These are phyloP conservation scores for Durusdinium trenchii DNA, from an alignment of 73 alveolate species.

Conservation along the genomic window DNA sequence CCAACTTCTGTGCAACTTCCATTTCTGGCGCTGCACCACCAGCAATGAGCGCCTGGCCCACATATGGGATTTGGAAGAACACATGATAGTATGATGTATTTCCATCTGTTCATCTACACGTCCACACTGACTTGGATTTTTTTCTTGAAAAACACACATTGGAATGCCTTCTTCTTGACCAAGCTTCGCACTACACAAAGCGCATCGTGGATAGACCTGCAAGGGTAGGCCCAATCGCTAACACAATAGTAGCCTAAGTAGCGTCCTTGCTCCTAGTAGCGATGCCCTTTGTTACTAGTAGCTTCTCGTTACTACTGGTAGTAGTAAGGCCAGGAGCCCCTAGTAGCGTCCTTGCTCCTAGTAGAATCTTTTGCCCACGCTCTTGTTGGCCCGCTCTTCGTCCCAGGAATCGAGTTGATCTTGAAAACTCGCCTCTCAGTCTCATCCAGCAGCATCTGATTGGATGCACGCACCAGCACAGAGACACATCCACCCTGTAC, in stretches of 20 bases:
- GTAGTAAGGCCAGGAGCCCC: no score
- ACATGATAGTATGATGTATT: not conserved
- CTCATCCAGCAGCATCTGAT: slow-evolving; percentile 97
- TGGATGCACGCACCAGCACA: slow-evolving; percentile 99
- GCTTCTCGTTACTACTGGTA: no score
- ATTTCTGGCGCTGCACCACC: slow-evolving; percentile 99
- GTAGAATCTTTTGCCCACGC: no score
- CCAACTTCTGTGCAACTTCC: slow-evolving; percentile 98
- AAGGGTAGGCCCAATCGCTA: no score
- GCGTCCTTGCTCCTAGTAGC: no score
- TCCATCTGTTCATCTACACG: not conserved
- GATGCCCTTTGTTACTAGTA: no score
- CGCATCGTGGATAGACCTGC: slow-evolving; percentile 99
- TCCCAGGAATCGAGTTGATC: no score
- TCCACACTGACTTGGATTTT: not conserved
- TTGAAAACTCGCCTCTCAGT: slow-evolving; percentile 22
- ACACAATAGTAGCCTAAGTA: no score
- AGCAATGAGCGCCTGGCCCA: slow-evolving; percentile 98
- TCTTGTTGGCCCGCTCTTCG: no score
- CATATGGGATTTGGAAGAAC: no score
- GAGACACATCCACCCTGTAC: slow-evolving; percentile 97
- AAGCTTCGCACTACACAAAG: slow-evolving; percentile 99
- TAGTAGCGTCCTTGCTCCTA: no score
- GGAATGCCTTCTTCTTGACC: slow-evolving; percentile 97
- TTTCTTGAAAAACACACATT: not conserved